These are phyloP conservation scores for Aquanectria penicillioides DNA, from an alignment of 2,329 filamentous ascomycete species.

Conservation along the genomic window DNA sequence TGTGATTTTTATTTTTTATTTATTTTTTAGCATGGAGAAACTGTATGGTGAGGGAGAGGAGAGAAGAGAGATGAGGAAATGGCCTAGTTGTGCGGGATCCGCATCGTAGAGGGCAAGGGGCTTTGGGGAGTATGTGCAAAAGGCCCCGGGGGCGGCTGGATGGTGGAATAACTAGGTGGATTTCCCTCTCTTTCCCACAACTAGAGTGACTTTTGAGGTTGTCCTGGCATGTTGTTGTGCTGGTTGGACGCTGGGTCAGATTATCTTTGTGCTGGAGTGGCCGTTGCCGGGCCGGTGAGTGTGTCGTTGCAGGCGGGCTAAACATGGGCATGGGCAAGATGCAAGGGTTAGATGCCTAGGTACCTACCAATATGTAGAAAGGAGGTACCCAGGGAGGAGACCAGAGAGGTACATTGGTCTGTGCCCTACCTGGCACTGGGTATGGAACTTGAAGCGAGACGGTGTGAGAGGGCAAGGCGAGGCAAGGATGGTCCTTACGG, in stretches of 20 bases:
- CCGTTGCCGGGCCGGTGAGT: neutral
- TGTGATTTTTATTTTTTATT: neutral
- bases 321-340: too few species aligned
- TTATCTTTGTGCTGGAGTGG: neutral
- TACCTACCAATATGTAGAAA: too few species aligned
- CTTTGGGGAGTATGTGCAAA: neutral
- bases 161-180: neutral
- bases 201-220: constrained; percentile 3
- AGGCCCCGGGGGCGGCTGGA: neutral
- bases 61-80: neutral
- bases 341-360: too few species aligned
- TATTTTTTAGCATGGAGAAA: neutral
- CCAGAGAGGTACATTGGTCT: too few species aligned
- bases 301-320: neutral
- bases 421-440: too few species aligned
- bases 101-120: neutral
- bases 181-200: neutral
- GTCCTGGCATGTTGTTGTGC: too few species aligned
- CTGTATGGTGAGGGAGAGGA: neutral
- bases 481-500: too few species aligned
- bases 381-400: too few species aligned
- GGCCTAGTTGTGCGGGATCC: neutral
- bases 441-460: neutral
- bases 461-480: neutral
- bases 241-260: too few species aligned